Evolutionary conservation across 2,329 filamentous ascomycete species (phyloP).

Genomic region (Pestalotiopsis fici): DNA sequence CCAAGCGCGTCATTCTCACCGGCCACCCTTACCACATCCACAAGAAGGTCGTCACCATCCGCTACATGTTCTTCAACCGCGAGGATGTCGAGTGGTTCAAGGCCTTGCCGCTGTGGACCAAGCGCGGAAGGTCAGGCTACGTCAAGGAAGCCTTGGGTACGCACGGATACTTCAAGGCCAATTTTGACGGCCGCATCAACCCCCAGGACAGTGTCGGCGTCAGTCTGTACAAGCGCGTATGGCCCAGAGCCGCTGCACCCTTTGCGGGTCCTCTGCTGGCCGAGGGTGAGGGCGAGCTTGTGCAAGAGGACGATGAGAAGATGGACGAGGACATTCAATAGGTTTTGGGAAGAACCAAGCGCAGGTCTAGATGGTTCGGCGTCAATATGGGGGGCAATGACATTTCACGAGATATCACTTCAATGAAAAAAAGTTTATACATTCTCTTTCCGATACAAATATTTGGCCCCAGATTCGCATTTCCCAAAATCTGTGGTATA

Average conservation of each 20-base stretch:
- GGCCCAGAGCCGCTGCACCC: constrained; percentile 68
- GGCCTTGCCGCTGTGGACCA: constrained; percentile 92
- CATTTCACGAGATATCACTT: background rate
- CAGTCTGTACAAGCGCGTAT: constrained; percentile 84
- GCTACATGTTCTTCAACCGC: constrained; percentile 99
- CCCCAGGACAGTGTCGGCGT: constrained; percentile 93
- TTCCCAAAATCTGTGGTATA: too few relatives aligned
- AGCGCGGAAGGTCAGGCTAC: constrained; percentile 81
- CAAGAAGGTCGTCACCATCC: constrained; percentile 93
- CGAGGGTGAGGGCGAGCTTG: constrained; percentile 20
- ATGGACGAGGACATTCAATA: constrained; percentile 42
- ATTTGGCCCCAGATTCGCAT: too few relatives aligned
- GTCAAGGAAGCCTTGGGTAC: constrained; percentile 95
- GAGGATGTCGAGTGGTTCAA: constrained; percentile 98
- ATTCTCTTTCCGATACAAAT: background rate
- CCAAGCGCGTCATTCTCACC: constrained; percentile 90
- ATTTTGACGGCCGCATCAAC: constrained; percentile 94
- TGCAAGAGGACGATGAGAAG: constrained; percentile 23
- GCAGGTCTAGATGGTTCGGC: background rate
- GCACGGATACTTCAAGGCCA: constrained; percentile 99
- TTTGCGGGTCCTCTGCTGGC: constrained; percentile 45
- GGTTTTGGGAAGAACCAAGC: background rate
- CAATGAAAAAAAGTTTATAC: background rate
- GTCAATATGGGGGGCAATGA: background rate
- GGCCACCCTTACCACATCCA: constrained; percentile 99